Conservation (phyloP, 805 yeast genomes). For the Ogataea methanolica region DNA sequence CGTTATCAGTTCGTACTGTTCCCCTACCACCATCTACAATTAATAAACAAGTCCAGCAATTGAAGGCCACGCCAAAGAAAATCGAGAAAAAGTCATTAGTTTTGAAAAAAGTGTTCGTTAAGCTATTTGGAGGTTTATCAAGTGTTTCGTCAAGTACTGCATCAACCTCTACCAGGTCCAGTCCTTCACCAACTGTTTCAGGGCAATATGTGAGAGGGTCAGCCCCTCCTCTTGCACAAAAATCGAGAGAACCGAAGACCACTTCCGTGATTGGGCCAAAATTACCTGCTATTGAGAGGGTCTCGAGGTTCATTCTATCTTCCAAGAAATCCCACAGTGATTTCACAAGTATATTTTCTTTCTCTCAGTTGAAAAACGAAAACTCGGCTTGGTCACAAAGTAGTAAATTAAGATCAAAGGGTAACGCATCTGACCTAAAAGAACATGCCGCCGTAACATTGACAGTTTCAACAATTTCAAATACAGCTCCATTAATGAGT, state of each 20-base stretch:
- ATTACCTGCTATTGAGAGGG: too few relatives aligned
- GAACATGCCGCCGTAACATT: too few relatives aligned
- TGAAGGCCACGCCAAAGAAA: not conserved
- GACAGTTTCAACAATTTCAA: too few relatives aligned
- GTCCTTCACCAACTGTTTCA: too few relatives aligned
- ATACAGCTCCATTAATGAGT: too few relatives aligned
- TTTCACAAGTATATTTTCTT: not conserved
- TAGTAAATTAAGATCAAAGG: not conserved
- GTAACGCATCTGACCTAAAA: not conserved
- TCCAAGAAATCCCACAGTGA: not conserved
- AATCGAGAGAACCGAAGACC: not conserved
- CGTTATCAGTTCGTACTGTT: not conserved
- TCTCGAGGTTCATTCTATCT: not conserved
- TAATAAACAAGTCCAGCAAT: not conserved
- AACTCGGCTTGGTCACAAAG: not conserved
- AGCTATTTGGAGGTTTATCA: constrained; percentile 3
- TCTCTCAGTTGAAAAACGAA: too few relatives aligned
- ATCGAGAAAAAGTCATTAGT: constrained; percentile 6
- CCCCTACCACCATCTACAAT: not conserved
- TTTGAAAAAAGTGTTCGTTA: constrained; percentile 2
- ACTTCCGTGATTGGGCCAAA: too few relatives aligned
- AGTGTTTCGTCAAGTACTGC: not conserved
- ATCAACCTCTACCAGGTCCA: not conserved
- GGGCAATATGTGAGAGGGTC: not conserved
- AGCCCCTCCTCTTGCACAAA: not conserved